These are phyloP conservation scores for Ulmus americana DNA, from an alignment of 331 rosid species.

Conservation along the genomic window DNA sequence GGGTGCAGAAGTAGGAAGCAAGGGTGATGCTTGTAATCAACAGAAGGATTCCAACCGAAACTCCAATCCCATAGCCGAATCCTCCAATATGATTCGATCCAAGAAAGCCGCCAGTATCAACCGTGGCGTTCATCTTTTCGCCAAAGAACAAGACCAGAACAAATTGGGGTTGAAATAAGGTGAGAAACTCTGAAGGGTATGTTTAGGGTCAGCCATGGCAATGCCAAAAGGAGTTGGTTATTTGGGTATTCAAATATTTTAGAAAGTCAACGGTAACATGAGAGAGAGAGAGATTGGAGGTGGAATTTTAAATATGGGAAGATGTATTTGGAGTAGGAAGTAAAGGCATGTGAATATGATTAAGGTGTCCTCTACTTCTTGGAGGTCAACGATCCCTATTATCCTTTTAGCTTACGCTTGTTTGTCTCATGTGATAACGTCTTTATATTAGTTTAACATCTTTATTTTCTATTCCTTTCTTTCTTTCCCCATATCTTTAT, in stretches of 20 bases:
- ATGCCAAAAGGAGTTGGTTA: constrained; percentile 16
- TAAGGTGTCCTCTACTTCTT: constrained; percentile 23
- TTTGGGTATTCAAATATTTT: constrained; percentile 25
- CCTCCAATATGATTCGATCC: constrained; percentile 51
- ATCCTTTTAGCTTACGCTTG: neutral
- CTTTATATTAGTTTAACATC: constrained; percentile 3
- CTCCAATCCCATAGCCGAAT: constrained; percentile 69
- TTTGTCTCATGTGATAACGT: constrained; percentile 22
- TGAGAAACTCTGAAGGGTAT: neutral
- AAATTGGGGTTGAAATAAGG: constrained; percentile 4
- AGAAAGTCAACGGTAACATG: constrained; percentile 48
- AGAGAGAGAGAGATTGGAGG: constrained; percentile 4
- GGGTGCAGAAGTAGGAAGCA: constrained; percentile 73
- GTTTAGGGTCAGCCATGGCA: constrained; percentile 37
- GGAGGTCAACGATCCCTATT: constrained; percentile 39
- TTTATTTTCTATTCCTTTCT: constrained; percentile 5
- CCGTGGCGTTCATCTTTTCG: constrained; percentile 42
- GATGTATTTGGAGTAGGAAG: constrained; percentile 28
- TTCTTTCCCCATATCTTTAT: constrained; percentile 12
- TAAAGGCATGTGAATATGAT: constrained; percentile 46
- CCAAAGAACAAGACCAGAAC: neutral
- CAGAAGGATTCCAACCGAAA: constrained; percentile 73
- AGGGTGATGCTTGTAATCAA: constrained; percentile 82
- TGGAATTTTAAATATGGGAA: constrained; percentile 38
- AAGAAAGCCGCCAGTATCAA: constrained; percentile 42